Evolutionary conservation across 2,329 filamentous ascomycete species (phyloP).

Genomic region (Esteya vermicola): DNA sequence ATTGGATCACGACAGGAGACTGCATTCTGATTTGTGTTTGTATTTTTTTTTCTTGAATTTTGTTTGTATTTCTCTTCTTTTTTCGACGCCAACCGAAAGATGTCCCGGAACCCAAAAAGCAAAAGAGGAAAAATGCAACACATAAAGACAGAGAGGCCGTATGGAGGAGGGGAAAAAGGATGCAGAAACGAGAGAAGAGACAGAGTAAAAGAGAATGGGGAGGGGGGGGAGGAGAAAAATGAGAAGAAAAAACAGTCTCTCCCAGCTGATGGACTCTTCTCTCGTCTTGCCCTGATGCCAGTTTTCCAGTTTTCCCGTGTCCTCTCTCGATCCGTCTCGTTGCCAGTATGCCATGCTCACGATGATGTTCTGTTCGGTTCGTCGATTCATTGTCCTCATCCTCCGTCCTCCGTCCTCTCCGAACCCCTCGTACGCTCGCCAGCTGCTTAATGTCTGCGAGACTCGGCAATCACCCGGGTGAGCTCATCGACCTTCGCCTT

Average conservation of each 20-base stretch:
- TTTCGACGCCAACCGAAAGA: constrained; percentile 10
- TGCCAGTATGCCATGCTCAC: too few species aligned
- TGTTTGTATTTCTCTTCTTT: constrained; percentile 1
- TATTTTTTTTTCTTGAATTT: constrained; percentile 1
- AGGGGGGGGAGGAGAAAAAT: too few species aligned
- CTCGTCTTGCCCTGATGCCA: neutral
- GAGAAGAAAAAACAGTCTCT: neutral
- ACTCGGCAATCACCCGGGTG: constrained; percentile 93
- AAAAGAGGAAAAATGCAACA: constrained; percentile 4
- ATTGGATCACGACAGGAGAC: neutral
- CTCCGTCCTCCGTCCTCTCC: neutral
- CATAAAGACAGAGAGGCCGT: neutral
- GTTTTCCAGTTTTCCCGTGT: neutral
- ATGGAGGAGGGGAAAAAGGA: neutral
- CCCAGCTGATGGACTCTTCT: too few species aligned
- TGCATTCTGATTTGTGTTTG: neutral
- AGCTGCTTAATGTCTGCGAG: constrained; percentile 58
- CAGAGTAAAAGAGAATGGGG: too few species aligned
- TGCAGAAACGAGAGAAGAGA: neutral
- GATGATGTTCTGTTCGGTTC: too few species aligned
- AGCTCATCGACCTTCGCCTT: constrained; percentile 99
- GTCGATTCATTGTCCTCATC: neutral
- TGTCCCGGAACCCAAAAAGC: constrained; percentile 11
- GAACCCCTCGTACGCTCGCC: too few species aligned
- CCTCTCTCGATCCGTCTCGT: too few species aligned